Base-by-base conservation (phyloP, 208 protist genomes). In the Crithidia acanthocephali region DNA sequence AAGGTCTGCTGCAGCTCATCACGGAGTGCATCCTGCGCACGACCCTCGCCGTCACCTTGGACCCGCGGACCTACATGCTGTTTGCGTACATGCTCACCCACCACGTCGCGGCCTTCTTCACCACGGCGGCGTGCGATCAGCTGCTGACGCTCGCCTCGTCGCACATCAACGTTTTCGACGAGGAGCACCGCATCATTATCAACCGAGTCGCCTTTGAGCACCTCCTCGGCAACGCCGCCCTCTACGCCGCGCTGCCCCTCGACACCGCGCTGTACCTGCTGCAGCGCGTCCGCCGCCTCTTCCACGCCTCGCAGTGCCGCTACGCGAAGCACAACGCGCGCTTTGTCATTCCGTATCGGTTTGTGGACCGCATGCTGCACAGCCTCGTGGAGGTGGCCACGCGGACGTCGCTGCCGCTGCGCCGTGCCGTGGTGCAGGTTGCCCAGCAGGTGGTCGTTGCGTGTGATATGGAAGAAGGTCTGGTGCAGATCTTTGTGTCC, bases 171-270 rank as follows among this genome's bases (percentile, higher is more conserved):
- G 65, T 87, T 52, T 79, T 88, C 61, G 86, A 87, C 32, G 83
- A 82, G 61, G 55, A 80, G 55, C 88, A 93, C 57, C 69, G 72
- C 40, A 76, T 94, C 52, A 76, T 92, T 58, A 82, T 92, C n/a
- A 94, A 96, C 75, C 91, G 91, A 2, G 79, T 91, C 18, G 72
- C 87, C 18, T 93, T 96, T 72, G 83, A 91, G 64, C 79, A 88
- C 55, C 71, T 94, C 13, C 75, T 96, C 8, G 62, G 78, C 15
- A 85, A 93, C 75, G 62, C 77, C 53, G 69, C 81, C 72, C 57
- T 94, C 47, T 76, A 88, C 63, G 74, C 79, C 22, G 59, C 62
- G 2, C 80, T 96, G 65, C 83, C 80, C 42, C 23, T 73, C 0
- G 74, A 83, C 8, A 62, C 75, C 15, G 79, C 85, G 20, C 30